Percentiles rank a stretch among this genome's conserved stretches.
These are phyloP conservation scores for Rhodotorula toruloides DNA, from an alignment of 768 basidiomycete species.

Conservation along the genomic window DNA sequence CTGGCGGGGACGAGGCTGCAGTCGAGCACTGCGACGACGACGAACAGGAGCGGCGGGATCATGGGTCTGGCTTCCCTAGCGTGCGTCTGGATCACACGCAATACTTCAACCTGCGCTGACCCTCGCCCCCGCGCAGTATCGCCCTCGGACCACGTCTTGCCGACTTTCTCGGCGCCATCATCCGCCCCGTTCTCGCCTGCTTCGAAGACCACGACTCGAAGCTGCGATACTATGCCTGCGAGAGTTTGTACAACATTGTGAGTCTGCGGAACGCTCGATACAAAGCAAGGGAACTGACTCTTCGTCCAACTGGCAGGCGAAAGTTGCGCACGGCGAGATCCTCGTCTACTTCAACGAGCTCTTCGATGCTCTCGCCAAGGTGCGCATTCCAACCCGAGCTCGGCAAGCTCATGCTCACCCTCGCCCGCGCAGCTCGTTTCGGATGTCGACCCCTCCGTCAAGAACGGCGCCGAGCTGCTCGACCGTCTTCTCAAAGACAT, in stretches of 20 bases:
- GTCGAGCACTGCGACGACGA: slow-evolving; percentile 1
- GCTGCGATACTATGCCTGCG: slow-evolving; percentile 94
- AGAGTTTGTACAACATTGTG: slow-evolving; percentile 96
- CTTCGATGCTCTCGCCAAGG: slow-evolving; percentile 95
- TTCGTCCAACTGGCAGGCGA: slow-evolving; percentile 40
- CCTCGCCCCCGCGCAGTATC: slow-evolving; percentile 51
- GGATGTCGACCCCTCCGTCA: slow-evolving; percentile 90
- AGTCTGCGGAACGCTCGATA: slow-evolving; percentile 48
- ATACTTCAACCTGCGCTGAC: no score
- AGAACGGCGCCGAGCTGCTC: slow-evolving; percentile 94
- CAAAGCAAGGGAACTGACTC: not conserved
- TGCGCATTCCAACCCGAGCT: slow-evolving; percentile 46
- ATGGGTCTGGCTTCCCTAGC: slow-evolving; percentile 22
- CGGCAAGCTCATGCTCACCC: not conserved
- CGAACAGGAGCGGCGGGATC: slow-evolving; percentile 16
- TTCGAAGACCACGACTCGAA: slow-evolving; percentile 91
- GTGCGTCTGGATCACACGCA: no score
- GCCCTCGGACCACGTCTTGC: slow-evolving; percentile 81
- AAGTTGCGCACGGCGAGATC: slow-evolving; percentile 91
- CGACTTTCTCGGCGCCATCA: slow-evolving; percentile 88
- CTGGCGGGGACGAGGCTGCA: slow-evolving; percentile 7
- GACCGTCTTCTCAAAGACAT: slow-evolving; percentile 97
- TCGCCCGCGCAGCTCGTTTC: slow-evolving; percentile 68
- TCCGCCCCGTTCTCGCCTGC: slow-evolving; percentile 79
- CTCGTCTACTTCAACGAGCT: slow-evolving; percentile 97